phyloP scores from a whole-genome alignment of 2,329 filamentous ascomycete genomes.

The Arthrobotrys sinensis region DNA sequence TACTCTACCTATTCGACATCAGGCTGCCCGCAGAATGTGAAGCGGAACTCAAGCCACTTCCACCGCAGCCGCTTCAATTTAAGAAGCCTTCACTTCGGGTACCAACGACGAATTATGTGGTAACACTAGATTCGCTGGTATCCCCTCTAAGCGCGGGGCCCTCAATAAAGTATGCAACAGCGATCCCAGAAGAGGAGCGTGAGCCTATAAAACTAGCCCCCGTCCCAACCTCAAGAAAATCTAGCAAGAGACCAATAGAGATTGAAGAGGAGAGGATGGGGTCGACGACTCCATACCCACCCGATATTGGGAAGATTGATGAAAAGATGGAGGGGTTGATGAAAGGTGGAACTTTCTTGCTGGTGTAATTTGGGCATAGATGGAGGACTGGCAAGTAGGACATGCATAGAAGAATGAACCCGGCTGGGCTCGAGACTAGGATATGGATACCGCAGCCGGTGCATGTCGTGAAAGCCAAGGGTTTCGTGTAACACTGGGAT shows the following conservation, averaged over 20 bases:
- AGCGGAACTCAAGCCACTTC: conserved; percentile 32
- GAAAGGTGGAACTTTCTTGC: conserved; percentile 19
- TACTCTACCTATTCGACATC: conserved; percentile 42
- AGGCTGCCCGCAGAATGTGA: conserved; percentile 24
- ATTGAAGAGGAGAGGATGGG: neutral
- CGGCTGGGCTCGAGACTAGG: no score
- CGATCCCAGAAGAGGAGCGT: conserved; percentile 16
- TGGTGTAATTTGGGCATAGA: neutral
- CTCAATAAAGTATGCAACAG: conserved; percentile 38
- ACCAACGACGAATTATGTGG: neutral
- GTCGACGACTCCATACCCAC: neutral
- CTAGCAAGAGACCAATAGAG: conserved; percentile 14
- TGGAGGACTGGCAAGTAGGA: neutral
- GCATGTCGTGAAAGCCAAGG: no score
- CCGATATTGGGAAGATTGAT: neutral
- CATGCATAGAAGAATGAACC: neutral
- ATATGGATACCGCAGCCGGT: no score
- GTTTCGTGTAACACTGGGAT: no score
- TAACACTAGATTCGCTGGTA: neutral
- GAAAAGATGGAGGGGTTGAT: conserved; percentile 14
- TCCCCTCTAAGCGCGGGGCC: conserved; percentile 27
- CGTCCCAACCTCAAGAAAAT: conserved; percentile 37
- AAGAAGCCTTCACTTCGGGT: neutral
- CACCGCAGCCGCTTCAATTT: conserved; percentile 37
- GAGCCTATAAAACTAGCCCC: conserved; percentile 27